Conservation (phyloP, 2,329 filamentous ascomycete genomes). For the Epichloe coenophiala region DNA sequence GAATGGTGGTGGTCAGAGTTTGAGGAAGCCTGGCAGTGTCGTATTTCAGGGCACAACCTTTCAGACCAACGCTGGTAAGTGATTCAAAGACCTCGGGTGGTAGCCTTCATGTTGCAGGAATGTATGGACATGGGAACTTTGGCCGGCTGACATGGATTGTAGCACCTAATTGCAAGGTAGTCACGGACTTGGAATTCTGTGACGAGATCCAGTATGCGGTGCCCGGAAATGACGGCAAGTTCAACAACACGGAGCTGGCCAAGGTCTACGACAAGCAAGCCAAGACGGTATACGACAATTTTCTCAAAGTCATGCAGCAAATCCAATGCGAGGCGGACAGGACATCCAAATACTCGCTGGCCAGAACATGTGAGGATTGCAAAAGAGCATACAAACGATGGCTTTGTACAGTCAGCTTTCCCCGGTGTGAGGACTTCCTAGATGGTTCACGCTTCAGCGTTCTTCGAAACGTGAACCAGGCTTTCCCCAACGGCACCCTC, state of each 20-base stretch:
- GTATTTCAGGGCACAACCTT: slow-evolving; percentile 65
- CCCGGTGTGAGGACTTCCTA: slow-evolving; percentile 77
- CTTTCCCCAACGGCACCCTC: slow-evolving; percentile 55
- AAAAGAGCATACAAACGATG: slow-evolving; percentile 74
- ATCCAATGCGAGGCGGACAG: slow-evolving; percentile 68
- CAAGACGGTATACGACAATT: slow-evolving; percentile 55
- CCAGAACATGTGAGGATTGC: slow-evolving; percentile 63
- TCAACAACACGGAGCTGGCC: slow-evolving; percentile 48
- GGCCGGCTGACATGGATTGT: slow-evolving; percentile 3
- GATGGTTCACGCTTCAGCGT: slow-evolving; percentile 31
- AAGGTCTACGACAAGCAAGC: slow-evolving; percentile 70
- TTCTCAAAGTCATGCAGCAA: slow-evolving; percentile 70
- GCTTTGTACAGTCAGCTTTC: slow-evolving; percentile 88
- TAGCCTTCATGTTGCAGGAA: neutral
- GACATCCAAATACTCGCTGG: slow-evolving; percentile 69
- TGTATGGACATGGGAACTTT: neutral
- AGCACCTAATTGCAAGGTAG: slow-evolving; percentile 72
- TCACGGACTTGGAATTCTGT: slow-evolving; percentile 83
- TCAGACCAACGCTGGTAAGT: slow-evolving; percentile 60
- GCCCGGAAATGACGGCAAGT: slow-evolving; percentile 58
- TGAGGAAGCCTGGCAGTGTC: slow-evolving; percentile 52
- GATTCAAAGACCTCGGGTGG: neutral
- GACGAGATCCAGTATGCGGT: slow-evolving; percentile 82
- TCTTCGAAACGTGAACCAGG: slow-evolving; percentile 54
- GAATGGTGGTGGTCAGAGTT: slow-evolving; percentile 13